Evolutionary conservation across 2,329 filamentous ascomycete species (phyloP).

Genomic region (Botrytis medusae): DNA sequence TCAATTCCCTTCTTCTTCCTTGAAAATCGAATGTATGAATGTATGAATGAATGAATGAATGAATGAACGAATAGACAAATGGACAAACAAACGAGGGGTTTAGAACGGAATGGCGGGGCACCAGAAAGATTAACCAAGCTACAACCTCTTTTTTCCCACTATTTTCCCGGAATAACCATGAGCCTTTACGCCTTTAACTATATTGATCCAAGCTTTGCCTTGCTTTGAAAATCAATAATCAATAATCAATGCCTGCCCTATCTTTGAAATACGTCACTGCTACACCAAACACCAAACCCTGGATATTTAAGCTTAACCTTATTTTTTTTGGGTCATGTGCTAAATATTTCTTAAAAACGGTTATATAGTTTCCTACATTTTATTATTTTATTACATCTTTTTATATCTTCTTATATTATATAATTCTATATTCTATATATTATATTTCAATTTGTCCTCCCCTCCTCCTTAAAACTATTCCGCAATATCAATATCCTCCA

Average conservation of each 20-base stretch:
- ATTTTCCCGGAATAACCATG: not conserved
- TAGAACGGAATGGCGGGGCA: not conserved
- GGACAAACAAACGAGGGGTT: not conserved
- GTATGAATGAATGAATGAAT: not conserved
- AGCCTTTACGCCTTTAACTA: too few species aligned
- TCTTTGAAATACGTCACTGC: not conserved
- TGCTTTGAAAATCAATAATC: not conserved
- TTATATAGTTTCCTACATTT: not conserved
- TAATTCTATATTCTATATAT: accelerated
- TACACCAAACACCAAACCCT: not conserved
- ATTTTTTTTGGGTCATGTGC: not conserved
- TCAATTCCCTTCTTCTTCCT: not conserved
- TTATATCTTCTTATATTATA: not conserved
- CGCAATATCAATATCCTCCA: not conserved
- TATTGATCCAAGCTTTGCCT: not conserved
- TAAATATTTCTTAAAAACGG: too few species aligned
- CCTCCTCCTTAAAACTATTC: accelerated
- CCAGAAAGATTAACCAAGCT: not conserved
- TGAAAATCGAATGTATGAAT: not conserved
- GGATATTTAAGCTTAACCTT: not conserved
- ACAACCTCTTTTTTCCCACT: not conserved
- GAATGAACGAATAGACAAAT: not conserved
- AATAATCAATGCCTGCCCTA: too few species aligned
- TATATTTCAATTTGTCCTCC: not conserved
- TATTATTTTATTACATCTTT: not conserved